Base-by-base conservation (phyloP, 2,329 filamentous ascomycete genomes). In the Kalmusia sp. region DNA sequence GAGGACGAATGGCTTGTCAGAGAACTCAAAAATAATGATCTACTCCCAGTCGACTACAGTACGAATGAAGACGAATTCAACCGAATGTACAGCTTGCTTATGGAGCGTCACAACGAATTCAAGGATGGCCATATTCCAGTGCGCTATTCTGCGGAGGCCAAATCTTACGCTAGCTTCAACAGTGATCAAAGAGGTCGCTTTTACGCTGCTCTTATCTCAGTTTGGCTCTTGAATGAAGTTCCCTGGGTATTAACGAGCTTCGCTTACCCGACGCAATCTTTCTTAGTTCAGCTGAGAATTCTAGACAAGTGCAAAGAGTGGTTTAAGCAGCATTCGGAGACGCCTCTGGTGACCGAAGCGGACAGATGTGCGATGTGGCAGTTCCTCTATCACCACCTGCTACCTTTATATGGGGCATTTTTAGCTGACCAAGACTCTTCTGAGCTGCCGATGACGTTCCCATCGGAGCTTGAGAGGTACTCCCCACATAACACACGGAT, bases 221-320 rank as follows among this genome's bases (percentile, higher is more conserved):
- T 67, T 12, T 70, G 67, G 66, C 30, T 66, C 3, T 17, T 62
- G 37, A 68, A 66, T 15, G 63, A 68, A 38, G 44, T 69, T 8
- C 62, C 61, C 45, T 70, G 66, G 67, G 44, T 59, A 8, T 38
- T 68, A 8, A 55, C 59, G 2, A 51, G 63, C 12, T 64, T 63
- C 24, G 14, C 9, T 1, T 58, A 53, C 11, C 57, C 55, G 3
- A 14, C 31, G 4, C 30, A 38, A 9, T 35, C 39, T 2, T 58
- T 54, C 19, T 25, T 27, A 7, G 12, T 43, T 8, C 58, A 56
- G 17, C 31, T 59, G 3, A 17, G 14, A 8, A 17, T 62, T 15
- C 49, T 57, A 6, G 30, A 57, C 6, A 9, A 21, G 14, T 52
- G 51, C 46, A 50, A 44, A 22, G 31, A 45, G 5, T 22, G 22